Percentiles rank a stretch among this genome's conserved stretches.
These are phyloP conservation scores for Moricandia moricandioides DNA, from an alignment of 345 rosid species.

Conservation along the genomic window DNA sequence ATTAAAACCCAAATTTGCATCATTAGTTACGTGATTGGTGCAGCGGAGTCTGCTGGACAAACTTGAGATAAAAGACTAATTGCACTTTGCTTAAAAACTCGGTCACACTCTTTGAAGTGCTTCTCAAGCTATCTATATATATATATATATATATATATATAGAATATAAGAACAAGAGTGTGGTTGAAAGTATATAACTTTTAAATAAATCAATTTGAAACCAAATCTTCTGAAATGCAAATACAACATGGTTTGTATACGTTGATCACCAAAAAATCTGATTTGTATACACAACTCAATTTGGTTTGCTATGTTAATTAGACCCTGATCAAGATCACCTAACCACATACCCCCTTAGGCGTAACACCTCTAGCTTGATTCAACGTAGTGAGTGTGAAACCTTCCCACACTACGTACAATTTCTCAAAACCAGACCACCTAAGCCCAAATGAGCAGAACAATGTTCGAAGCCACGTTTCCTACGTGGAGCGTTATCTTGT, in stretches of 20 bases:
- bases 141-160: conserved; percentile 1
- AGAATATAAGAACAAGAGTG: conserved; percentile 1
- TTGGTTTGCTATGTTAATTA: conserved; percentile 29
- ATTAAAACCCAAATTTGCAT: background rate
- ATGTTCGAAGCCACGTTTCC: background rate
- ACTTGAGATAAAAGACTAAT: conserved; percentile 33
- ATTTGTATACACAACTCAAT: conserved; percentile 21
- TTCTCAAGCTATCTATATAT: conserved; percentile 30
- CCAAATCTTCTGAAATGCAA: background rate
- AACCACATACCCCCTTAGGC: background rate
- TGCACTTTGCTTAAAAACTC: conserved; percentile 38
- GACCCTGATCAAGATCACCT: no score
- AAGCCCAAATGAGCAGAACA: background rate
- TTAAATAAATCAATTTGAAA: background rate
- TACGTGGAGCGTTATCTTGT: background rate
- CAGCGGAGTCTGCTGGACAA: conserved; percentile 33
- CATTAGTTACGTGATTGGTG: conserved; percentile 24
- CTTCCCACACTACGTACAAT: conserved; percentile 27
- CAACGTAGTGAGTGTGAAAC: conserved; percentile 24
- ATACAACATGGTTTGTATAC: conserved; percentile 1
- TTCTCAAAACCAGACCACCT: background rate
- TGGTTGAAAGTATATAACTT: background rate
- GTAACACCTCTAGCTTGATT: conserved; percentile 22
- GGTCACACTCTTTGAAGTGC: conserved; percentile 35
- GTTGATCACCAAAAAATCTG: conserved; percentile 7